Evolutionary conservation across 495 filamentous ascomycete genomes (phyloP).

Genomic region (Penicillium malachiteum): DNA sequence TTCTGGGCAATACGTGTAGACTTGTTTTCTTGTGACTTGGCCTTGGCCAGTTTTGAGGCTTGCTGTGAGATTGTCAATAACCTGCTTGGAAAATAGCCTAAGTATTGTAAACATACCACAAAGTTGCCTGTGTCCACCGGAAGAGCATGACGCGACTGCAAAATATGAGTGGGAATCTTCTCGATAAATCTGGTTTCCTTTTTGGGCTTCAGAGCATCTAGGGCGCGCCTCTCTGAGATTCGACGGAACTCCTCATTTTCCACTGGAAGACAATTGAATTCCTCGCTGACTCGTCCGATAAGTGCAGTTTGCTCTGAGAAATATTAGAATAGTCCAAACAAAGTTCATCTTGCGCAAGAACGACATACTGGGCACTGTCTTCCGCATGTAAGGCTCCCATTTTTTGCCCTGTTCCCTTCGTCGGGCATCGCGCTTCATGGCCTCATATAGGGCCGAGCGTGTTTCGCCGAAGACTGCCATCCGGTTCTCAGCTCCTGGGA

Average conservation of each 20-base stretch:
- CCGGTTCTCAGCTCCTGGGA: slow-evolving; percentile 37
- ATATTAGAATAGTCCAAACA: slow-evolving; percentile 15
- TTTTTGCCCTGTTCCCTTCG: slow-evolving; percentile 57
- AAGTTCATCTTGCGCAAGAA: not conserved
- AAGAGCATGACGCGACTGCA: slow-evolving; percentile 37
- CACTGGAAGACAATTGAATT: slow-evolving; percentile 73
- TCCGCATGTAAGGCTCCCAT: slow-evolving; percentile 68
- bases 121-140: slow-evolving; percentile 39
- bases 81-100: not conserved
- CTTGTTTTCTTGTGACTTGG: slow-evolving; percentile 68
- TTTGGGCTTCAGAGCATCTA: slow-evolving; percentile 65
- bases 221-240: slow-evolving; percentile 58
- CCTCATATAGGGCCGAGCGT: slow-evolving; percentile 47
- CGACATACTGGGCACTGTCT: slow-evolving; percentile 81
- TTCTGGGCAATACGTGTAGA: slow-evolving; percentile 81
- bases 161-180: slow-evolving; percentile 37
- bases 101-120: slow-evolving; percentile 35
- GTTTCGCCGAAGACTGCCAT: slow-evolving; percentile 45
- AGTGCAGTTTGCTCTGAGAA: slow-evolving; percentile 75
- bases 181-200: slow-evolving; percentile 46
- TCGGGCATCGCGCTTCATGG: slow-evolving; percentile 45
- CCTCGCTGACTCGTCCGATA: slow-evolving; percentile 68
- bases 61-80: slow-evolving; percentile 28
- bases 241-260: slow-evolving; percentile 69
- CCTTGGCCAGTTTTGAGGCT: slow-evolving; percentile 38